phyloP scores from a whole-genome alignment of 208 protist genomes.

The Sergeia podlipaevii region DNA sequence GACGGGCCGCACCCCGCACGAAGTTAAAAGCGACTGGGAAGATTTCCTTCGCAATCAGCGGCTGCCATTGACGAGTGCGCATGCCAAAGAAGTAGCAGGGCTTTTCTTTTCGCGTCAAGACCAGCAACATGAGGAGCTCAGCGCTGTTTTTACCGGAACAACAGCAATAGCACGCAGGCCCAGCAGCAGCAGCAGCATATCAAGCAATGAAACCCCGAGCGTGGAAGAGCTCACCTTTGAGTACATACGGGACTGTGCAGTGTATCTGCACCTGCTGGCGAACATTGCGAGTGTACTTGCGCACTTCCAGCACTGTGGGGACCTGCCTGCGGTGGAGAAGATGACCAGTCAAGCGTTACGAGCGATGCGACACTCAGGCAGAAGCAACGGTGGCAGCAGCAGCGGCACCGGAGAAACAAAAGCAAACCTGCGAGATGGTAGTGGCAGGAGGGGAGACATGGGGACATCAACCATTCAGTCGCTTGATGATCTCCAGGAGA shows the following conservation, averaged over 20 bases:
- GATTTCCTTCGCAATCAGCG: conserved; percentile 25
- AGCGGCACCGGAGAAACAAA: not conserved
- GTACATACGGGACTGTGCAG: conserved; percentile 47
- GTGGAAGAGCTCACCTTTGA: conserved; percentile 47
- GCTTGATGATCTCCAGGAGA: not conserved
- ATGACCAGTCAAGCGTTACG: conserved; percentile 6
- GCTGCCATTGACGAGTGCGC: conserved; percentile 28
- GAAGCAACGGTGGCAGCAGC: conserved; percentile 6
- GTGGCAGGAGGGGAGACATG: not conserved
- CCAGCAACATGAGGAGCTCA: too few relatives aligned
- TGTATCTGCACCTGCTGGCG: conserved; percentile 64
- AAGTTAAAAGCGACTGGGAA: not conserved
- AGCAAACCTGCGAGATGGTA: too few relatives aligned
- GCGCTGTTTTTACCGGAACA: not conserved
- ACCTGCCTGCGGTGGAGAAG: conserved; percentile 17
- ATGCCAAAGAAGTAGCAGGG: conserved; percentile 20
- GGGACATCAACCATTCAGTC: too few relatives aligned
- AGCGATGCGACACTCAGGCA: conserved; percentile 1
- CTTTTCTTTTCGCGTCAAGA: conserved; percentile 25
- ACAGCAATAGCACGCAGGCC: not conserved
- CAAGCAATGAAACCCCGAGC: not conserved
- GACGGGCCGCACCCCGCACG: not conserved
- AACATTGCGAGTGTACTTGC: conserved; percentile 27
- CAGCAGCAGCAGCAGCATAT: not conserved
- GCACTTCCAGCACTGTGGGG: conserved; percentile 32